Conservation (phyloP, 805 yeast species). For the Yamadazyma sp. region DNA sequence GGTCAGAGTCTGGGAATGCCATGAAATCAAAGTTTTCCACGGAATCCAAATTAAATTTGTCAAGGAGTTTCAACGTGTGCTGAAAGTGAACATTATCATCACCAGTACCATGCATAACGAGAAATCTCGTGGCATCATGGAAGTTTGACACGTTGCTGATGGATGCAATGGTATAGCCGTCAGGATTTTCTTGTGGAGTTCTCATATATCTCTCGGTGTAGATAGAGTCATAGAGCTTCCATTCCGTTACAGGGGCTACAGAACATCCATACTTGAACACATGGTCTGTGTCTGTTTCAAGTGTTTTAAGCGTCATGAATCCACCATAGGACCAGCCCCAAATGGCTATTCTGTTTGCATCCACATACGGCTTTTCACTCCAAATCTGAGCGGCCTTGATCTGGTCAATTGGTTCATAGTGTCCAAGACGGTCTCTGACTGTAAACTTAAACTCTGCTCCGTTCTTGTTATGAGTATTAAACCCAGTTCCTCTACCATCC, state of each 20-base stretch:
- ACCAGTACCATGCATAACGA: conserved; percentile 94
- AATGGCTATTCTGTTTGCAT: conserved; percentile 64
- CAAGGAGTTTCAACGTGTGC: conserved; percentile 76
- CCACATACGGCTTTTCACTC: conserved; percentile 62
- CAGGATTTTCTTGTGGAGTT: conserved; percentile 64
- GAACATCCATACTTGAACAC: conserved; percentile 88
- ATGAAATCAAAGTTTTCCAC: conserved; percentile 83
- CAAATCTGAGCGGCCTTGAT: conserved; percentile 79
- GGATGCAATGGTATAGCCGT: conserved; percentile 59
- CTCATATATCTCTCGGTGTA: conserved; percentile 96
- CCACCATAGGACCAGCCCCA: conserved; percentile 99
- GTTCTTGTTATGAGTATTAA: conserved; percentile 60
- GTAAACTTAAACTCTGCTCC: conserved; percentile 60
- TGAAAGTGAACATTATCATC: conserved; percentile 98
- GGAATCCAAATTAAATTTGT: conserved; percentile 50
- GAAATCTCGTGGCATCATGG: conserved; percentile 59
- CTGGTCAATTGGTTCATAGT: conserved; percentile 83
- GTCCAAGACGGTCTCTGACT: conserved; percentile 81
- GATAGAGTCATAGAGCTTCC: conserved; percentile 88
- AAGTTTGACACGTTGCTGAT: conserved; percentile 59
- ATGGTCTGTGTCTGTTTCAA: conserved; percentile 75
- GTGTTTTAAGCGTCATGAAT: conserved; percentile 81
- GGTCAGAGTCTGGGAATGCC: conserved; percentile 92
- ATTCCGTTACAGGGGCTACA: conserved; percentile 96
- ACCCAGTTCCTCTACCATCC: conserved; percentile 97